Base-by-base conservation (phyloP, 768 basidiomycete species). In the Suillus variegatus region DNA sequence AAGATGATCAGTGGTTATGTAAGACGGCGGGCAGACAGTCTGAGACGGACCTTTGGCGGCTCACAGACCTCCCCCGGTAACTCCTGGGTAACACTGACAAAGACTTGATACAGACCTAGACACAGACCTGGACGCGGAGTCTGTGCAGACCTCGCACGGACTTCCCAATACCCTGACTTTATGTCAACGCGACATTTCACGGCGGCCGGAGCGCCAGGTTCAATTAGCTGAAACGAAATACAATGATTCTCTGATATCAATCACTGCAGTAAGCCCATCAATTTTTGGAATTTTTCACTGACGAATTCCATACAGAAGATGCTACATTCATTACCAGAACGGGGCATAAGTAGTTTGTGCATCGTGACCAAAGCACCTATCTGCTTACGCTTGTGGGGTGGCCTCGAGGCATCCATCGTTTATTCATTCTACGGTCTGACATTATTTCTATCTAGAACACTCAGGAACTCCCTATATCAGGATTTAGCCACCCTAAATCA, bases 401-500 rank as follows among this genome's bases (percentile, higher is more conserved):
- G 28, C 58, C 58, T 60, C 41, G 43, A 60, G 58, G 58, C 25
- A 60, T 60, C 14, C 40, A 7, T 43, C 18, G 25, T 20, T 12
- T 20, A 28, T 60, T 60, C 16, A 41, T 55, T 41, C 28, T 43
- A 32, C 20, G 8, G 38, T 16, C n/a, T n/a, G n/a, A n/a, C n/a
- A n/a, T n/a, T n/a, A n/a, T n/a, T n/a, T n/a, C 22, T 28, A 60
- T 60, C 58, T 60, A 43, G 25, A 60, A 41, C 25, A 60, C 41
- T 41, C 57, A 43, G 12, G 41, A 44, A 28, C 16, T 51, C 28
- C 51, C 51, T 12, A 18, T 20, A 32, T 28, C 25, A 13, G 22
- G n/a, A 18, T 43, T 28, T 22, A 6, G 9, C 25, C 40, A 25
- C 18, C 16, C 41, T 12, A 28, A 55, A 20, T 32, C 18, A 16